Percentiles rank a stretch among this genome's conserved stretches.
These are phyloP conservation scores for Colletotrichum tabaci DNA, from an alignment of 2,329 filamentous ascomycete species.

Conservation along the genomic window DNA sequence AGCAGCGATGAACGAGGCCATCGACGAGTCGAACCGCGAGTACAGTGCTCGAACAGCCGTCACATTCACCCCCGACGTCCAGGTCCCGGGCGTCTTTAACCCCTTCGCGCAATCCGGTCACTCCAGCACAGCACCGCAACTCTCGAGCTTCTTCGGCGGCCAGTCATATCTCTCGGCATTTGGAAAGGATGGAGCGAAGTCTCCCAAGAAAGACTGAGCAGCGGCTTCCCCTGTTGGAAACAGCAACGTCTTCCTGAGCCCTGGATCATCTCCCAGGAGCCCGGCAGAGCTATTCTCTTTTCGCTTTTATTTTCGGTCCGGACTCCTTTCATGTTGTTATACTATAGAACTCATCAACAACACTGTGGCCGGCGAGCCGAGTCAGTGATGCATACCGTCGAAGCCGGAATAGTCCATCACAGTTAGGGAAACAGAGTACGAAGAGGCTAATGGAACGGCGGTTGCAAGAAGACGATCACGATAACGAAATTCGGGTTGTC, in stretches of 20 bases:
- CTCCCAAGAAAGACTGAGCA: background rate
- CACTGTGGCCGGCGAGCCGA: background rate
- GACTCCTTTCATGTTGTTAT: too few relatives aligned
- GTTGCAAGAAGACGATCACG: too few relatives aligned
- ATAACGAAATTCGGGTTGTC: background rate
- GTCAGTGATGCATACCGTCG: background rate
- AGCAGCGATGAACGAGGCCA: background rate
- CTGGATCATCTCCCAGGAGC: too few relatives aligned
- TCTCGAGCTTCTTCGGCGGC: background rate
- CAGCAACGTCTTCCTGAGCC: too few relatives aligned
- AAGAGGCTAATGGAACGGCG: too few relatives aligned
- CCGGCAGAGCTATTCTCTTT: background rate
- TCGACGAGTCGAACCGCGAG: background rate
- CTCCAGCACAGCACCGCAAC: background rate
- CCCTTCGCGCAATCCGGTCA: background rate
- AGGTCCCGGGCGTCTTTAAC: background rate
- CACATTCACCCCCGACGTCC: background rate
- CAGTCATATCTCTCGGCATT: background rate
- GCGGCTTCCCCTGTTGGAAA: too few relatives aligned
- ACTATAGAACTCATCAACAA: background rate
- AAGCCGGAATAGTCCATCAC: background rate
- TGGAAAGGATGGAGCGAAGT: background rate
- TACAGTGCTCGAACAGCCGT: background rate
- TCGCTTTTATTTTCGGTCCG: too few relatives aligned
- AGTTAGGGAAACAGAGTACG: background rate